A percentile compares a stretch with the other conserved stretches of the same genome.
phyloP scores from a whole-genome alignment of 2,329 filamentous ascomycete species.

The Davidsoniella neocaledoniae region DNA sequence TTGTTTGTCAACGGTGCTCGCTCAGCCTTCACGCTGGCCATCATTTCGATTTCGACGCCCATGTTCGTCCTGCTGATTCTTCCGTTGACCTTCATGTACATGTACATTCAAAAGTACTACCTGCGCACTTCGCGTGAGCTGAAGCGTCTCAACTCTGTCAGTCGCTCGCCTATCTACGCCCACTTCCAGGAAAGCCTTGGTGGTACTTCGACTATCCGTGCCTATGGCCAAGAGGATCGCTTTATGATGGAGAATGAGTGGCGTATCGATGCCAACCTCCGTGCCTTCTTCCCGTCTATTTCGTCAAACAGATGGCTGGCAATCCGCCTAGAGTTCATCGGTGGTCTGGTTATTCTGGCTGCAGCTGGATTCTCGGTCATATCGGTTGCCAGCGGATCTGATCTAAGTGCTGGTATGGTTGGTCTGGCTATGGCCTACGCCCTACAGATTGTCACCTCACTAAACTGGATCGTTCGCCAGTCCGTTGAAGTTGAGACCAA shows the following conservation, averaged over 20 bases:
- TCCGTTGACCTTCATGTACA: constrained; percentile 64
- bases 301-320: constrained; percentile 91
- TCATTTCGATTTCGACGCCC: constrained; percentile 72
- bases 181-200: constrained; percentile 97
- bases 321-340: constrained; percentile 86
- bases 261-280: constrained; percentile 86
- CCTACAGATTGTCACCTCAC: constrained; percentile 85
- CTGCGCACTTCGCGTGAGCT: constrained; percentile 88
- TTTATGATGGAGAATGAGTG: constrained; percentile 93
- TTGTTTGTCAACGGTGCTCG: constrained; percentile 60
- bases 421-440: constrained; percentile 95
- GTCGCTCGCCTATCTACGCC: constrained; percentile 87
- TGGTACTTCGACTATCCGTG: constrained; percentile 86
- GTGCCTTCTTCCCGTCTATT: constrained; percentile 90
- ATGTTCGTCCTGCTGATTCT: constrained; percentile 66
- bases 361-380: constrained; percentile 71
- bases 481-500: constrained; percentile 99
- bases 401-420: constrained; percentile 55
- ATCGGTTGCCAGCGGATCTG: constrained; percentile 52
- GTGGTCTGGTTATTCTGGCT: constrained; percentile 79
- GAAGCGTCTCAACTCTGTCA: constrained; percentile 89
- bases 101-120: constrained; percentile 94
- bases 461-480: constrained; percentile 98
- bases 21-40: constrained; percentile 66
- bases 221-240: constrained; percentile 73